Conservation (phyloP, 768 basidiomycete species). For the Favolaschia claudopus region DNA sequence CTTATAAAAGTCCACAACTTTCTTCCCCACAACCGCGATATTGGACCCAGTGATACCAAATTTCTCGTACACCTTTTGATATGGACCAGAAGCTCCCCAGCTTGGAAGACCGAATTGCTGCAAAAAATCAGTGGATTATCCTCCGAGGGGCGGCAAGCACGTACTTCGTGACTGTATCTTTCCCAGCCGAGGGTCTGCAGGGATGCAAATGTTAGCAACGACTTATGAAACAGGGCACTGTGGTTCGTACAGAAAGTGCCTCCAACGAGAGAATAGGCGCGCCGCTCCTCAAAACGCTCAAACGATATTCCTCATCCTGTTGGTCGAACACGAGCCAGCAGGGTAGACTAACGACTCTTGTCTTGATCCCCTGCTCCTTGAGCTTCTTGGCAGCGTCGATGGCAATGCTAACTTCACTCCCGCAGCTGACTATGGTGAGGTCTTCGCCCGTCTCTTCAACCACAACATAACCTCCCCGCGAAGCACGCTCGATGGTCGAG, state of each 20-base stretch:
- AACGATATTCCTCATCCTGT: conserved; percentile 79
- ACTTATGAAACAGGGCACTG: not conserved
- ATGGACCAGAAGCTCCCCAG: conserved; percentile 93
- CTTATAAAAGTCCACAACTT: conserved; percentile 89
- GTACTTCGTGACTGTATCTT: conserved; percentile 86
- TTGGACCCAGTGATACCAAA: conserved; percentile 84
- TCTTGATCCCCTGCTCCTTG: conserved; percentile 78
- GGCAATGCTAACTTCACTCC: conserved; percentile 89
- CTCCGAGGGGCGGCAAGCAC: not conserved
- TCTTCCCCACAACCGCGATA: conserved; percentile 83
- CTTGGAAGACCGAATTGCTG: conserved; percentile 75
- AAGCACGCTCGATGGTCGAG: conserved; percentile 84
- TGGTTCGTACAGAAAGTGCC: conserved; percentile 64
- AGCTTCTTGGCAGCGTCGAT: conserved; percentile 87
- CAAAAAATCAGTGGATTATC: conserved; percentile 20
- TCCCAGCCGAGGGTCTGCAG: conserved; percentile 80
- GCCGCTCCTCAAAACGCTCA: conserved; percentile 88
- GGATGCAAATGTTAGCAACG: conserved; percentile 25
- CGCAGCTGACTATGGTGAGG: conserved; percentile 88
- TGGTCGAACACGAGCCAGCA: conserved; percentile 90
- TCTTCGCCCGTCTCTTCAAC: conserved; percentile 83
- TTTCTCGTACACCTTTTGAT: conserved; percentile 90
- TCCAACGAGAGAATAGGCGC: conserved; percentile 91
- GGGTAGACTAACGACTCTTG: conserved; percentile 86
- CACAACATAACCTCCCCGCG: conserved; percentile 88